Percentiles rank a stretch among this genome's conserved stretches.
Evolutionary conservation across 106 monocot species (phyloP).

Genomic region (Allium fistulosum): DNA sequence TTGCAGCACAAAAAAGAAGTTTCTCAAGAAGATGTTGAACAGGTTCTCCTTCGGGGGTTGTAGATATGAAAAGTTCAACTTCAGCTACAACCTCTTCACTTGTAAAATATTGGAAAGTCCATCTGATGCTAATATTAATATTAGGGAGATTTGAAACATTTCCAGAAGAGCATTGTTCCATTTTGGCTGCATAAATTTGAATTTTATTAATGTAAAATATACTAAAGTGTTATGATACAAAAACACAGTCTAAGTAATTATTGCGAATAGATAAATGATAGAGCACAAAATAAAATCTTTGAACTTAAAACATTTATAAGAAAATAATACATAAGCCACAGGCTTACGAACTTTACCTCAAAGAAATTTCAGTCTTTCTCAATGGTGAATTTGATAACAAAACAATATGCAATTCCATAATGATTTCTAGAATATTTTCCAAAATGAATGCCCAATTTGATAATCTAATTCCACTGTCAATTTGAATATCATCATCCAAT

Average conservation of each 20-base stretch:
- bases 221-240: too few relatives aligned
- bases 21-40: slow-evolving; percentile 63
- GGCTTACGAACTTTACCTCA: neutral
- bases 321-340: neutral
- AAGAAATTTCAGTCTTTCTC: neutral
- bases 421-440: neutral
- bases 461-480: slow-evolving; percentile 5
- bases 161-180: slow-evolving; percentile 64
- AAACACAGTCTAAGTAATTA: too few relatives aligned
- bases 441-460: neutral
- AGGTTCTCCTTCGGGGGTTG: slow-evolving; percentile 58
- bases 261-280: too few relatives aligned
- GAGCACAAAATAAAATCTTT: too few relatives aligned
- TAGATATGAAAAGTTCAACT: slow-evolving; percentile 44
- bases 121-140: slow-evolving; percentile 55
- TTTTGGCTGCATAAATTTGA: slow-evolving; percentile 36
- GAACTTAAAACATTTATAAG: too few relatives aligned
- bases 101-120: slow-evolving; percentile 63
- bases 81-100: slow-evolving; percentile 44
- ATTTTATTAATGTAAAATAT: too few relatives aligned
- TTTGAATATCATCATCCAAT: slow-evolving; percentile 2
- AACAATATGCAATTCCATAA: neutral
- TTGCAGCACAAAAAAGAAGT: slow-evolving; percentile 58
- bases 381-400: neutral
- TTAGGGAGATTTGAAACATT: slow-evolving; percentile 52